Evolutionary conservation across 164 flowering plant species (phyloP), one percentile per base, ranked within the genome.

Genomic region (Vitis vinifera): DNA sequence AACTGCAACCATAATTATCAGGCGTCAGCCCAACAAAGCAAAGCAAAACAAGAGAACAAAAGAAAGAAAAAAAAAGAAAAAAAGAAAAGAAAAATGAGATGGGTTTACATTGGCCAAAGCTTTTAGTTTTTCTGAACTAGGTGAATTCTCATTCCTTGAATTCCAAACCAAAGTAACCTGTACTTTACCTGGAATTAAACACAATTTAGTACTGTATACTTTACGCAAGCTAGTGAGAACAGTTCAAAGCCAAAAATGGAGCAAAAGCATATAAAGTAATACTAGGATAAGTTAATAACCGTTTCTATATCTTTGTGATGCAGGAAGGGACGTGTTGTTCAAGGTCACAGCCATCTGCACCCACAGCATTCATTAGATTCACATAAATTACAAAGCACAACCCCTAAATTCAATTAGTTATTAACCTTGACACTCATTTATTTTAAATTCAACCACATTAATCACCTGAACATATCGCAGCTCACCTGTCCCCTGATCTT

Each of bases 81-180:
- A 23, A 23, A 23, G 27, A 23, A 23, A 23, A 23, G 27, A 23
- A 23, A 23, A 23, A 10, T 23, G 4, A 8, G 44, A 3, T 10
- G 7, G 30, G 31, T 88, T 88, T 81, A 95, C 99, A 77, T 77
- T 78, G 61, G 97, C 89, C 80, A 95, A 77, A 29, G 85, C 86
- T 78, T 82, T 84, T 55, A 93, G 72, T 71, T 88, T 93, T 12
- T 80, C 88, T 58, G 87, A 75, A 76, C 83, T 79, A 17, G 83
- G 80, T 5, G 98, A 87, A 55, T 78, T 86, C 81, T 93, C 98
- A 75, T 74, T 90, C 78, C 97, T 85, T 65, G 98, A 85, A 78
- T 95, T 95, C 99, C 99, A 95, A 76, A 93, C 97, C 77, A 95
- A 78, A 55, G 94, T n/a, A 51, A 91, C 86, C 80, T 95, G 98